Conservation (phyloP, 1,284 basidiomycete genomes). For the Somion occarium region DNA sequence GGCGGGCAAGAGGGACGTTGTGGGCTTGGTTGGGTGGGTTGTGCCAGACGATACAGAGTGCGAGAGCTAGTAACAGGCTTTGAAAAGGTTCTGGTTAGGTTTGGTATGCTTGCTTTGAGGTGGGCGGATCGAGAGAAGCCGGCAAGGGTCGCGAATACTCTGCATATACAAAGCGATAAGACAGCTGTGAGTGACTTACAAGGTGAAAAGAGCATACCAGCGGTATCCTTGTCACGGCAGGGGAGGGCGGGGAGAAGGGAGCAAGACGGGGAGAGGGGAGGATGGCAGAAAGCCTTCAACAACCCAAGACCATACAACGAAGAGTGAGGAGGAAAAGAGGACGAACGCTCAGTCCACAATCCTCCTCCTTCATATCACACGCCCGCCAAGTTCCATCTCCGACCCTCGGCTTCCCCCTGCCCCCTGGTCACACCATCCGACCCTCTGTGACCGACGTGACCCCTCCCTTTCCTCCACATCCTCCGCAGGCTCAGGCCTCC, state of each 20-base stretch:
- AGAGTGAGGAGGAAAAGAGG: neutral
- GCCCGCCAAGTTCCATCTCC: neutral
- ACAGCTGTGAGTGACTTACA: constrained; percentile 5
- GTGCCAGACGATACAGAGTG: constrained; percentile 9
- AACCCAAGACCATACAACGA: constrained; percentile 22
- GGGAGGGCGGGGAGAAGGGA: constrained; percentile 40
- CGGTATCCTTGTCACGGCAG: constrained; percentile 76
- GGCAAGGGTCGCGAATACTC: constrained; percentile 93
- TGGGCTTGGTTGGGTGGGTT: constrained; percentile 15
- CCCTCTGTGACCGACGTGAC: neutral
- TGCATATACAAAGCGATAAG: constrained; percentile 25
- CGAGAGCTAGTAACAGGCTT: constrained; percentile 22
- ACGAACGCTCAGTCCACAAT: neutral
- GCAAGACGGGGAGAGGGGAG: constrained; percentile 26
- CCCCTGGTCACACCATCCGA: neutral
- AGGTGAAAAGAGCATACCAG: constrained; percentile 53
- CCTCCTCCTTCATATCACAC: neutral
- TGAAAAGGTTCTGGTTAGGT: constrained; percentile 4
- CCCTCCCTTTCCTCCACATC: neutral
- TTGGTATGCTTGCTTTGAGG: constrained; percentile 25
- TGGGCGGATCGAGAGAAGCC: constrained; percentile 59
- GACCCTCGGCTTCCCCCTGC: neutral
- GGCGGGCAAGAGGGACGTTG: constrained; percentile 17
- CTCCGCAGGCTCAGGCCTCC: neutral
- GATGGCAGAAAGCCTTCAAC: constrained; percentile 20